Conservation (phyloP, 306 rosid genomes). For the Geum urbanum region DNA sequence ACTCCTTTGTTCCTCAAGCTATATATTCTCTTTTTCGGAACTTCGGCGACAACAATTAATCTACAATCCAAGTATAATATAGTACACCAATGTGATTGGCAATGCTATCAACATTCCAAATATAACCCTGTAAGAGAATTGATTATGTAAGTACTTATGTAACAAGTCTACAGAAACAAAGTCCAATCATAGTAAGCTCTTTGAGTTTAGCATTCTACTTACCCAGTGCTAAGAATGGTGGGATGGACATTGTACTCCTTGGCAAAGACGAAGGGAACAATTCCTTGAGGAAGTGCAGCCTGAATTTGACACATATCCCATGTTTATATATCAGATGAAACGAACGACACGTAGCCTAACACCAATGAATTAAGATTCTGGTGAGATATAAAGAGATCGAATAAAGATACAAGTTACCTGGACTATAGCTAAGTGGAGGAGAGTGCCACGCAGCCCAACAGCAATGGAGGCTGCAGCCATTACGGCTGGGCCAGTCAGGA, state of each 20-base stretch:
- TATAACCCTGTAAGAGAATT: slow-evolving; percentile 35
- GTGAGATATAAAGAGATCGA: background rate
- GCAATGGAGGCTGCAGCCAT: slow-evolving; percentile 96
- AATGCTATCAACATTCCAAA: slow-evolving; percentile 50
- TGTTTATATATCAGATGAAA: background rate
- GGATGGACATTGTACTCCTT: slow-evolving; percentile 98
- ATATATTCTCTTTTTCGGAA: background rate
- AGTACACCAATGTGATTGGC: slow-evolving; percentile 46
- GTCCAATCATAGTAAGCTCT: background rate
- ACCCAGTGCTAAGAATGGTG: slow-evolving; percentile 90
- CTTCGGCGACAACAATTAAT: background rate
- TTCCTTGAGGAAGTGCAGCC: slow-evolving; percentile 99
- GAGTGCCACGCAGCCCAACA: slow-evolving; percentile 85
- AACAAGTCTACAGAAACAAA: background rate
- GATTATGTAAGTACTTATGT: background rate
- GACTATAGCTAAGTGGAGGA: slow-evolving; percentile 87
- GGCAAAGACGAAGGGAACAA: slow-evolving; percentile 96
- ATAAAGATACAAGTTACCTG: slow-evolving; percentile 52
- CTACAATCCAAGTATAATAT: slow-evolving; percentile 42
- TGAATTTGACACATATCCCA: slow-evolving; percentile 17
- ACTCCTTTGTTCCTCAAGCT: slow-evolving; percentile 1
- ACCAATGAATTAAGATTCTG: background rate
- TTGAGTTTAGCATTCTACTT: slow-evolving; percentile 22
- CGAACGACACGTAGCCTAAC: background rate
- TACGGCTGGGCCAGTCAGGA: slow-evolving; percentile 95